Percentiles rank a stretch among this genome's conserved stretches.
phyloP scores from a whole-genome alignment of 2,329 filamentous ascomycete genomes.

The Hypoxylon rubiginosum region DNA sequence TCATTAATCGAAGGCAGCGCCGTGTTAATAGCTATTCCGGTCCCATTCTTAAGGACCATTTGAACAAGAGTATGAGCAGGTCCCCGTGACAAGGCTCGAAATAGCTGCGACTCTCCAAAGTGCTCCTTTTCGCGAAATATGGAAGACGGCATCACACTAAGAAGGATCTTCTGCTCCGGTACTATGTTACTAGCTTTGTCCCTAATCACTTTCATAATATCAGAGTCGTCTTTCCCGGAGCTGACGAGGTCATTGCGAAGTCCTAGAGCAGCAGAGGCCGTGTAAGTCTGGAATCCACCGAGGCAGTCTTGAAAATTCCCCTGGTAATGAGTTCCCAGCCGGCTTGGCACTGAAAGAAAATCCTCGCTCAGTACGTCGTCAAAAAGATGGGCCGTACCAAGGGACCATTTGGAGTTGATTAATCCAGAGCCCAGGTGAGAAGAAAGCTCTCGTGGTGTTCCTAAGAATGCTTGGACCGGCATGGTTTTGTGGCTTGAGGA shows the following conservation, averaged over 20 bases:
- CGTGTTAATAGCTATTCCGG: constrained; percentile 87
- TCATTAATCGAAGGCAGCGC: constrained; percentile 90
- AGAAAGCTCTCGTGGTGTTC: constrained; percentile 90
- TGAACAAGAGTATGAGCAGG: constrained; percentile 77
- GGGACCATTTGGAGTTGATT: constrained; percentile 84
- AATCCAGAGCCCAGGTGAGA: constrained; percentile 79
- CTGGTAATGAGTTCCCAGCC: constrained; percentile 89
- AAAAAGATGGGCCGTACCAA: constrained; percentile 91
- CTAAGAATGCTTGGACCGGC: constrained; percentile 91
- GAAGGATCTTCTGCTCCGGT: constrained; percentile 82
- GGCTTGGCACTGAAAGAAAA: constrained; percentile 88
- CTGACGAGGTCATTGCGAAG: constrained; percentile 92
- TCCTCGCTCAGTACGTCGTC: constrained; percentile 92
- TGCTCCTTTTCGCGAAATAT: constrained; percentile 85
- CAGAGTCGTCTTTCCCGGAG: constrained; percentile 88
- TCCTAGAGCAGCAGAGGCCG: constrained; percentile 90
- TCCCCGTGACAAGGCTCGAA: constrained; percentile 80
- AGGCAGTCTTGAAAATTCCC: constrained; percentile 98
- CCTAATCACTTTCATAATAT: constrained; percentile 90
- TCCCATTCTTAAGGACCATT: constrained; percentile 79
- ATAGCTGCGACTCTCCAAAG: constrained; percentile 81
- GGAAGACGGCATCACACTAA: constrained; percentile 85
- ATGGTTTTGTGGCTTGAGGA: constrained; percentile 69
- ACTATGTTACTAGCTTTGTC: constrained; percentile 86
- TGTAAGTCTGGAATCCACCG: constrained; percentile 95